Conservation (phyloP, 257 asterid genomes). For the Gynochthodes officinalis region DNA sequence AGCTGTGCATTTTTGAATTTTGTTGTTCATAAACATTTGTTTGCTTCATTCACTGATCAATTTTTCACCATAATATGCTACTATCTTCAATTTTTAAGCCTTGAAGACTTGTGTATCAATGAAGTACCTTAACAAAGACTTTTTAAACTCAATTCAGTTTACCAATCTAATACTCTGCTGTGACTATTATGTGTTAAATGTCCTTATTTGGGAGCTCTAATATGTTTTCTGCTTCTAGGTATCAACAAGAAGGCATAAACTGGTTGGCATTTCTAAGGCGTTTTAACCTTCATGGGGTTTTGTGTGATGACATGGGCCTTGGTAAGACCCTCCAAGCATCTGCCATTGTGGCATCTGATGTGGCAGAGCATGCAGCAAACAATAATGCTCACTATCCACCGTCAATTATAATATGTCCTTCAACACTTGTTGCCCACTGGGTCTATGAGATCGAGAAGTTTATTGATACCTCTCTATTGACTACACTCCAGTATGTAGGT, state of each 20-base stretch:
- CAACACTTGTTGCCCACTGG: conserved; percentile 99
- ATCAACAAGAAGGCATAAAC: conserved; percentile 99
- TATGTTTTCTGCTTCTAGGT: conserved; percentile 47
- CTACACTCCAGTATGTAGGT: conserved; percentile 91
- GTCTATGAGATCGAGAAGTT: conserved; percentile 97
- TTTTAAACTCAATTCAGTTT: not conserved
- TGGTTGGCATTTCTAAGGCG: conserved; percentile 95
- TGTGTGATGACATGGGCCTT: conserved; percentile 99
- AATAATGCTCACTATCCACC: conserved; percentile 61
- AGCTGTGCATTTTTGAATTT: not conserved
- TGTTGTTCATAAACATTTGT: no score
- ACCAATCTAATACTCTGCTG: not conserved
- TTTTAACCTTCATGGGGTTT: conserved; percentile 92
- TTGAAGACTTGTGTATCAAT: not conserved
- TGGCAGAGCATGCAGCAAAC: conserved; percentile 71
- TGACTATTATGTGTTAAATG: not conserved
- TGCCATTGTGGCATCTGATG: conserved; percentile 88
- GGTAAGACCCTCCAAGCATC: conserved; percentile 99
- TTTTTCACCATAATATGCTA: no score
- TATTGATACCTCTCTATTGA: conserved; percentile 80
- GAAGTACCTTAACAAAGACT: not conserved
- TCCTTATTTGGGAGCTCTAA: not conserved
- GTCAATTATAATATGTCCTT: conserved; percentile 85
- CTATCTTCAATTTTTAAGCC: not conserved
- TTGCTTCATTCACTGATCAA: not conserved